Conservation (phyloP, 2,329 filamentous ascomycete species). For the Arthroderma sp. region DNA sequence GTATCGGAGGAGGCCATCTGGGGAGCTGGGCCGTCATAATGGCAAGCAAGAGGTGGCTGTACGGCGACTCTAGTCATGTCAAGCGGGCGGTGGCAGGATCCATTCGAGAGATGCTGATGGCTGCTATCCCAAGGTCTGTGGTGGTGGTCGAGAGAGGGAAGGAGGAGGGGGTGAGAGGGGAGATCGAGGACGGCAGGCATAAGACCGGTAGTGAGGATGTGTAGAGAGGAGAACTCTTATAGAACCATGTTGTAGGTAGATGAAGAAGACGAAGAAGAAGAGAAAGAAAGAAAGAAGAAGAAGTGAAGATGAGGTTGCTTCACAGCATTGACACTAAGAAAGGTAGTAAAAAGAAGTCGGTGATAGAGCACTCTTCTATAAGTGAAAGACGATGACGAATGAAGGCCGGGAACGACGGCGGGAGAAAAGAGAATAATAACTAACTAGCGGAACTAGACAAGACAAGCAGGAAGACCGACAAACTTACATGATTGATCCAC, state of each 20-base stretch:
- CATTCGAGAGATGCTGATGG: constrained; percentile 23
- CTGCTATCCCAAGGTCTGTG: constrained; percentile 44
- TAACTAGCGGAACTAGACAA: too few species aligned
- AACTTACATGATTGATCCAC: too few species aligned
- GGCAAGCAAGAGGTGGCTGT: background rate
- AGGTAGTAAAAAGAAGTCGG: too few species aligned
- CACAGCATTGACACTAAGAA: too few species aligned
- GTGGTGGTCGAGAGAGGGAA: background rate
- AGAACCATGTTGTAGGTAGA: background rate
- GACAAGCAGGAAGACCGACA: too few species aligned
- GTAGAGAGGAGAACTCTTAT: background rate
- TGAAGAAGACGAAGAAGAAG: constrained; percentile 3
- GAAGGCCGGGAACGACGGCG: too few species aligned
- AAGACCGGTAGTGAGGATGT: background rate
- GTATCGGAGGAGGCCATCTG: background rate
- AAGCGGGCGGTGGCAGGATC: background rate
- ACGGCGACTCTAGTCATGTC: background rate
- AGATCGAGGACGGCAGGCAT: constrained; percentile 5
- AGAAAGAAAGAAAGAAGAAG: background rate
- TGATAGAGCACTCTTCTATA: too few species aligned
- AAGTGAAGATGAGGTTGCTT: too few species aligned
- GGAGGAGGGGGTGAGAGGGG: constrained; percentile 2
- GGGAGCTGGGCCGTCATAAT: background rate
- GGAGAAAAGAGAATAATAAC: too few species aligned
- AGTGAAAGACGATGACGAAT: too few species aligned